phyloP scores from a whole-genome alignment of 1,284 basidiomycete genomes.

The Ceratobasidium sp. region DNA sequence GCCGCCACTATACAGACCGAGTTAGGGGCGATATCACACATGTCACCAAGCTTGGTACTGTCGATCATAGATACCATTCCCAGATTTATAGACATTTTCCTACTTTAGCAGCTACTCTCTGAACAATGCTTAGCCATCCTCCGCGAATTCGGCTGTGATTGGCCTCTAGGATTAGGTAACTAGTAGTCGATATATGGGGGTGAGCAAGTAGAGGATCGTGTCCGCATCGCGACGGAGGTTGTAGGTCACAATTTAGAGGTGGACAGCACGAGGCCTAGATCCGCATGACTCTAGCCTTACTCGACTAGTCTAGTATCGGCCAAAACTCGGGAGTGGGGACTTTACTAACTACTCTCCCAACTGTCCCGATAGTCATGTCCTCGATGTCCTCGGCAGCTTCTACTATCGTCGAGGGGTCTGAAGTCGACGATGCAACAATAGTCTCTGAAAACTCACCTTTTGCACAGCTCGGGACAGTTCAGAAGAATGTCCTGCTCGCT shows the following conservation, averaged over 20 bases:
- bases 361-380: not conserved
- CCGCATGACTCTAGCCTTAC: too few species aligned
- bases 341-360: not conserved
- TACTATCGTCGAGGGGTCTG: slow-evolving; percentile 16
- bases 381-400: slow-evolving; percentile 4
- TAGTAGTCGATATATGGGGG: too few species aligned
- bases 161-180: slow-evolving; percentile 7
- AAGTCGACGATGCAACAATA: slow-evolving; percentile 17
- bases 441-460: slow-evolving; percentile 14
- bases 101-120: not conserved
- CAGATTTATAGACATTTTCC: not conserved
- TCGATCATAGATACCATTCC: not conserved
- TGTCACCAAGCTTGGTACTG: not conserved
- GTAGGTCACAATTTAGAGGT: too few species aligned
- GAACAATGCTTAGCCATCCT: not conserved
- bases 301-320: too few species aligned
- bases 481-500: slow-evolving; percentile 52
- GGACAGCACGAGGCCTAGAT: too few species aligned
- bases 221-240: too few species aligned
- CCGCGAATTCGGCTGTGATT: slow-evolving; percentile 7
- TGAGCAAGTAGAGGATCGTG: too few species aligned
- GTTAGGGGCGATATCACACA: too few species aligned
- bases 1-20: too few species aligned
- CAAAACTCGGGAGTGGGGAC: too few species aligned
- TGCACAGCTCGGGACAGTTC: slow-evolving; percentile 27